Conservation (phyloP, 2,329 filamentous ascomycete genomes). For the Alternaria sp. region DNA sequence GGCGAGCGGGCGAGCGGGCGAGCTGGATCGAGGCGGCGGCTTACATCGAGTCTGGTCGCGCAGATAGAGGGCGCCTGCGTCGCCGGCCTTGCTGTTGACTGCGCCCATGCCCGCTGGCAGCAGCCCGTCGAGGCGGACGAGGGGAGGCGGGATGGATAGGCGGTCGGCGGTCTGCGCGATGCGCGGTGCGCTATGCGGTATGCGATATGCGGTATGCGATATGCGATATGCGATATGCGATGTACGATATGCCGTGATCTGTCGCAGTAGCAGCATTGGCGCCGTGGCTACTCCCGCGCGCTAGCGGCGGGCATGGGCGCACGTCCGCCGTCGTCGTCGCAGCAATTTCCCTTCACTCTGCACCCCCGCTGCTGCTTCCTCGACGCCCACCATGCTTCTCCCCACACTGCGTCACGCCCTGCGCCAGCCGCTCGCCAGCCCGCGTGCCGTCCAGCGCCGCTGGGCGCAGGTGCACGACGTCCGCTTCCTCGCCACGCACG, state of each 20-base stretch:
- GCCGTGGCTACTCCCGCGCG: background rate
- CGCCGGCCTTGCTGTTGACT: conserved; percentile 82
- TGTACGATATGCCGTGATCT: background rate
- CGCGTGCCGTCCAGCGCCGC: conserved; percentile 66
- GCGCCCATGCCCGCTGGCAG: conserved; percentile 73
- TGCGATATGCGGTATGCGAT: background rate
- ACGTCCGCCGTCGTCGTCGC: background rate
- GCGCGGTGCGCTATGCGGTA: background rate
- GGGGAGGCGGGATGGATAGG: background rate
- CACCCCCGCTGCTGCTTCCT: background rate
- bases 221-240: background rate
- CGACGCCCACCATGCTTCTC: conserved; percentile 20
- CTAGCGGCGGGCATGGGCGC: background rate
- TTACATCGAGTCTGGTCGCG: conserved; percentile 91
- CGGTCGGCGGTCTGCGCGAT: background rate
- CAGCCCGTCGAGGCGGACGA: background rate
- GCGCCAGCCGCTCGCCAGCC: conserved; percentile 39
- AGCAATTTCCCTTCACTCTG: background rate
- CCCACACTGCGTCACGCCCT: conserved; percentile 39
- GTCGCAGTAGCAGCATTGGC: background rate
- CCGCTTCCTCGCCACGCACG: conserved; percentile 84
- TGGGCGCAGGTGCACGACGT: conserved; percentile 94
- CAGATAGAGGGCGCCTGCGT: conserved; percentile 79
- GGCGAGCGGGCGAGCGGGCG: background rate
- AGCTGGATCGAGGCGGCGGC: conserved; percentile 36